These are phyloP conservation scores for Blepharisma japonicum DNA, from an alignment of 73 alveolate genomes.

Conservation along the genomic window DNA sequence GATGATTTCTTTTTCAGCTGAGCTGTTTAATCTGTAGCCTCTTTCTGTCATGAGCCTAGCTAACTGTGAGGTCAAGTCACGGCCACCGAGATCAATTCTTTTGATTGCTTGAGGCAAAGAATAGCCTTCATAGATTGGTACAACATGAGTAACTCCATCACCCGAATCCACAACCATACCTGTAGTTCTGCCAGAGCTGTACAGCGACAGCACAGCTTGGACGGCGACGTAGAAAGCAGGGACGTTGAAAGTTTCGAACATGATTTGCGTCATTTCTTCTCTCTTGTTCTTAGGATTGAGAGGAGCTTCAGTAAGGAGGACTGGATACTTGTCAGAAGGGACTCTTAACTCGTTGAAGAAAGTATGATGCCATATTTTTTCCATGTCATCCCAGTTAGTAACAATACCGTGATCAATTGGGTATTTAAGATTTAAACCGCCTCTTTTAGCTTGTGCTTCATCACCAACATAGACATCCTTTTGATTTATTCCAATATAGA, in stretches of 20 bases:
- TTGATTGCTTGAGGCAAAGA: slow-evolving; percentile 87
- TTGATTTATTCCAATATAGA: slow-evolving; percentile 64
- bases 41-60: slow-evolving; percentile 74
- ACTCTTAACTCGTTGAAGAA: slow-evolving; percentile 74
- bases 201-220: slow-evolving; percentile 94
- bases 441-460: slow-evolving; percentile 95
- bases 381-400: slow-evolving; percentile 96
- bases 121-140: slow-evolving; percentile 97
- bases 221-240: slow-evolving; percentile 93
- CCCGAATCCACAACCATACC: slow-evolving; percentile 98
- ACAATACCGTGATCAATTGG: slow-evolving; percentile 96
- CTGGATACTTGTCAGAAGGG: slow-evolving; percentile 72
- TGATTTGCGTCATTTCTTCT: slow-evolving; percentile 66
- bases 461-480: slow-evolving; percentile 94
- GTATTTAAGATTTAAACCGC: slow-evolving; percentile 82
- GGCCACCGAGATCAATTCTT: slow-evolving; percentile 90
- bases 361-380: slow-evolving; percentile 65
- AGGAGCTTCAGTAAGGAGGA: slow-evolving; percentile 73
- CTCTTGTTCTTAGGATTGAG: slow-evolving; percentile 62
- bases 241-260: slow-evolving; percentile 96
- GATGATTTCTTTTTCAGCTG: slow-evolving; percentile 93
- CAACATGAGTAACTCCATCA: slow-evolving; percentile 96
- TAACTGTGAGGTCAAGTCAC: slow-evolving; percentile 81
- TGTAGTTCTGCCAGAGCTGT: slow-evolving; percentile 92
- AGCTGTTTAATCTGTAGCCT: slow-evolving; percentile 69